Conservation (phyloP, 345 rosid genomes). For the Salix caprea region DNA sequence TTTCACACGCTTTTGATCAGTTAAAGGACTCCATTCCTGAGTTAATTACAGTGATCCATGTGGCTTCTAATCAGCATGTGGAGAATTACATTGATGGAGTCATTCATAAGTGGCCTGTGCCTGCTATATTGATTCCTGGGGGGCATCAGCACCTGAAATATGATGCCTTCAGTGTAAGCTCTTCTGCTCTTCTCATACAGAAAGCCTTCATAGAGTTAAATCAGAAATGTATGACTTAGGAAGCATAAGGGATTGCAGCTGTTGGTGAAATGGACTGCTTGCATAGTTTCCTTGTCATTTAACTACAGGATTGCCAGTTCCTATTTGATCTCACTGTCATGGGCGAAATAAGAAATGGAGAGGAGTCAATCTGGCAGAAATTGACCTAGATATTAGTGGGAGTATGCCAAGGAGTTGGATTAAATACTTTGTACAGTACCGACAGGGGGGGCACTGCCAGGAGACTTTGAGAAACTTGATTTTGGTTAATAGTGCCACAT, state of each 20-base stretch:
- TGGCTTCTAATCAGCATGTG: slow-evolving; percentile 74
- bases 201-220: background rate
- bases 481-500: background rate
- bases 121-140: slow-evolving; percentile 62
- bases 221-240: background rate
- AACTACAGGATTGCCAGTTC: background rate
- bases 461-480: background rate
- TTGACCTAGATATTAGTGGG: background rate
- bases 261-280: background rate
- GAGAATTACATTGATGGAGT: slow-evolving; percentile 40
- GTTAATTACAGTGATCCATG: slow-evolving; percentile 54
- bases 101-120: slow-evolving; percentile 67
- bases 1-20: slow-evolving; percentile 42
- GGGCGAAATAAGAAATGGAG: background rate
- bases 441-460: background rate
- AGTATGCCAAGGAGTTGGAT: background rate
- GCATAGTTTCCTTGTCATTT: background rate
- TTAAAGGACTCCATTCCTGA: slow-evolving; percentile 48
- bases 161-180: slow-evolving; percentile 69
- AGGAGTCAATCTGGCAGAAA: background rate
- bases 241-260: background rate
- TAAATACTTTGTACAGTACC: background rate
- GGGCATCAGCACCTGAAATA: slow-evolving; percentile 60
- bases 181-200: background rate
- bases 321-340: background rate